phyloP scores from a whole-genome alignment of 78 protist genomes.

The Tieghemostelium lacteum region DNA sequence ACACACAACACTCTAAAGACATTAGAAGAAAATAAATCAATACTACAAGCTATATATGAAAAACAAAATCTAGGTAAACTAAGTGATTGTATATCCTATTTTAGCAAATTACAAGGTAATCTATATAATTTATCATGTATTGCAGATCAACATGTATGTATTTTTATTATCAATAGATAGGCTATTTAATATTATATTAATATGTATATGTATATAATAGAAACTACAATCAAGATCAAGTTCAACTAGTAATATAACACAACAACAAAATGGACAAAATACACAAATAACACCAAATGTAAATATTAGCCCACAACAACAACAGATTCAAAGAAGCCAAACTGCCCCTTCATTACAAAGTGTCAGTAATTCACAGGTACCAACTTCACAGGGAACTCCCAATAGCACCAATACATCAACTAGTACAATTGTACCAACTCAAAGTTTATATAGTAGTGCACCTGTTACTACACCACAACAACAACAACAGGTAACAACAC shows the following conservation, averaged over 20 bases:
- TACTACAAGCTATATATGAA: constrained; percentile 13
- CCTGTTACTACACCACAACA: constrained; percentile 1
- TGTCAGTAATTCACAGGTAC: no score
- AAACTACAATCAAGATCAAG: neutral
- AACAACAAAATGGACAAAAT: constrained; percentile 9
- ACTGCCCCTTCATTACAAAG: no score
- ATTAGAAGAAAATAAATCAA: neutral
- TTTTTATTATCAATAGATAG: no score
- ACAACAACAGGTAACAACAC: neutral
- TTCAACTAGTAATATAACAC: neutral
- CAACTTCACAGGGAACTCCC: neutral
- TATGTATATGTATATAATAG: no score
- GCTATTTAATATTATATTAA: no score
- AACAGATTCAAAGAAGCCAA: no score
- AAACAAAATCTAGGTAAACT: constrained; percentile 15
- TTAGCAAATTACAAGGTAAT: constrained; percentile 1
- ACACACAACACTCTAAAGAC: neutral
- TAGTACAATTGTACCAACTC: neutral
- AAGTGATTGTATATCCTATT: neutral
- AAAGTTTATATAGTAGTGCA: neutral
- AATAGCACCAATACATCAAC: neutral
- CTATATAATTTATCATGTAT: neutral
- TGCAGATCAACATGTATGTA: constrained; percentile 11
- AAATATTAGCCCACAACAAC: neutral
- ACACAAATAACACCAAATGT: neutral